Evolutionary conservation across 768 basidiomycete genomes (phyloP), one percentile per base, ranked within the genome.

Genomic region (Boletus tomentosulus): DNA sequence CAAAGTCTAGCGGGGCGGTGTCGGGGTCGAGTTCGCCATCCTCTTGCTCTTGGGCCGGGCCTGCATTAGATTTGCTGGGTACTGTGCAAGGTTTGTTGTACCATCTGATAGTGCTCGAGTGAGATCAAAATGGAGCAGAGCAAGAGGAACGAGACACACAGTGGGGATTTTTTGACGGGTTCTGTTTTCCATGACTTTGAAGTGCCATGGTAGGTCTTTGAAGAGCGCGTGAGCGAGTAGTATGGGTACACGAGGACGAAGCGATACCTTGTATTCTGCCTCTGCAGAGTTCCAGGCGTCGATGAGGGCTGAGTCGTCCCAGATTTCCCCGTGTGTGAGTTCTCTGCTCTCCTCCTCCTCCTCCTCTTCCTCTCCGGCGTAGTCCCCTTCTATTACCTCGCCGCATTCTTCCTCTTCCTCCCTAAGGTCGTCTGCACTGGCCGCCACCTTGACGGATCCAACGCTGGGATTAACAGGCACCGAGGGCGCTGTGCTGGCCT

Each of bases 271-370:
- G 60, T 91, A 92, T 66, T 92, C 90, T 53, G 87, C 87, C 57
- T 78, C 82, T 16, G 90, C 90, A 55, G 89, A 85, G 66, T 92
- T 79, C 90, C 90, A 92, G 19, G 90, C 90, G 49, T 87, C 78
- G 43, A 92, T 80, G 58, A 92, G 78, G 4, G 86, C 87, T 34
- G 87, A 86, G 66, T 92, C 90, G 58, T 92, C 90, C 90, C 90
- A 92, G 35, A 90, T 83, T 62, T 92, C 89, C 46, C 84, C 79
- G 33, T 85, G 78, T 9, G 85, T 82, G 54, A 90, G 75, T 51
- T 82, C 76, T 27, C 84, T 76, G 58, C 84, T 83, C 62, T 85
- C 82, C 31, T 77, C 75, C 27, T 77, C 74, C 11, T 74, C 74
- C 31, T 77, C 75, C 27, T 77, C 74, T 10, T 74, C 74, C 5